Evolutionary conservation across 345 rosid genomes (phyloP).

Genomic region (Conringia planisiliqua): DNA sequence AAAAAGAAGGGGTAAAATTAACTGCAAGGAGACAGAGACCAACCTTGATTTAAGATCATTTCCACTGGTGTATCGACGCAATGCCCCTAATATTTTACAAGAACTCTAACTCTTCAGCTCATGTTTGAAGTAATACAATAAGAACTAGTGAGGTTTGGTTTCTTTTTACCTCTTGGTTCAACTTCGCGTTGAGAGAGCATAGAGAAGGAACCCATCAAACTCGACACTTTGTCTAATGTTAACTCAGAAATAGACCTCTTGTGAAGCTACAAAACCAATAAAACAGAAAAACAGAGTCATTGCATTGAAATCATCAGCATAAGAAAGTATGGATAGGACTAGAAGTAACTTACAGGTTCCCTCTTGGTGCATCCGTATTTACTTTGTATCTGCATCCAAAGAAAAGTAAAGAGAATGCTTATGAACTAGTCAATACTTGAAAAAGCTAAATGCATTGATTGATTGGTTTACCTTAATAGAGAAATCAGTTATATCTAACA

Average conservation of each 20-base stretch:
- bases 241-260: constrained; percentile 75
- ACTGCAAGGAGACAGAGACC: not conserved
- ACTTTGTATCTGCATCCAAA: constrained; percentile 68
- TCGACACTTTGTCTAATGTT: constrained; percentile 69
- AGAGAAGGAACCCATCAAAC: constrained; percentile 70
- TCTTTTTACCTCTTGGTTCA: constrained; percentile 46
- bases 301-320: not conserved
- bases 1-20: not conserved
- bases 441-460: not conserved
- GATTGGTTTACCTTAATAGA: constrained; percentile 59
- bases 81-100: constrained; percentile 40
- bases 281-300: not conserved
- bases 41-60: constrained; percentile 69
- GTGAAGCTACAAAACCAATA: constrained; percentile 44
- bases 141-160: not conserved
- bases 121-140: not conserved
- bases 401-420: not conserved
- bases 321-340: not conserved
- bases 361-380: constrained; percentile 73
- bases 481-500: constrained; percentile 74
- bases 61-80: constrained; percentile 50
- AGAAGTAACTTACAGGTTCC: constrained; percentile 57
- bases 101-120: not conserved
- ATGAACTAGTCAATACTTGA: not conserved
- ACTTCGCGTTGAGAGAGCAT: constrained; percentile 49